phyloP scores from a whole-genome alignment of 2,329 filamentous ascomycete genomes.

The Colletotrichum endophyticum region DNA sequence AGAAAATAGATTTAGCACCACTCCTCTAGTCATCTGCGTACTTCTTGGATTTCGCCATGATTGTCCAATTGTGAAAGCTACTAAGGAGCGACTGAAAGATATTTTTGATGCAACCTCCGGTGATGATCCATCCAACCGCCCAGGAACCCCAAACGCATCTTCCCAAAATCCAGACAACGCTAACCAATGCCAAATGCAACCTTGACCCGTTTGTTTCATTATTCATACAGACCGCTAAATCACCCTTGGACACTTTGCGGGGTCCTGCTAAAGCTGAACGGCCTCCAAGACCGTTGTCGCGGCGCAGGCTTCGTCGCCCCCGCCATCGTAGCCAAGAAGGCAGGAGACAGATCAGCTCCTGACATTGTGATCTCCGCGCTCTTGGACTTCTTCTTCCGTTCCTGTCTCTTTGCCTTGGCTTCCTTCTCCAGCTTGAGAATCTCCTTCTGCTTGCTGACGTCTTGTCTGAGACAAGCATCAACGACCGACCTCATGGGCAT shows the following conservation, averaged over 20 bases:
- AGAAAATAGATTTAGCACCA: not conserved
- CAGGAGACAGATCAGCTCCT: not conserved
- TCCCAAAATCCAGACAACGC: not conserved
- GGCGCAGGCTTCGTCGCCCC: not conserved
- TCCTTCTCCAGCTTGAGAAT: not conserved
- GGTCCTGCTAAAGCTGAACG: not conserved
- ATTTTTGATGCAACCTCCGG: not conserved
- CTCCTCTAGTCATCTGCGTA: not conserved
- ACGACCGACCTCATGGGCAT: not conserved
- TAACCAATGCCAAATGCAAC: not conserved
- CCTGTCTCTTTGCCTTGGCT: not conserved
- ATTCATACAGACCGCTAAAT: rapidly evolving
- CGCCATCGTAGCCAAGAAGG: not conserved
- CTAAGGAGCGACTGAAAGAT: not conserved
- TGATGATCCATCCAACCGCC: not conserved
- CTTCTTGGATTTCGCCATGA: not conserved
- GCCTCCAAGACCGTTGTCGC: not conserved
- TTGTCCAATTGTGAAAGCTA: not conserved
- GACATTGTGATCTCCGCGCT: not conserved
- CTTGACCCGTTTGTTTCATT: not conserved
- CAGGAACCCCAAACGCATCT: not conserved
- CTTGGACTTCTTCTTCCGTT: not conserved
- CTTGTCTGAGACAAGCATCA: not conserved
- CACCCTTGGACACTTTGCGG: not conserved
- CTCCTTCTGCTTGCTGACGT: not conserved